Base-by-base conservation (phyloP, 228 moss, liverwort and hornwort genomes). In the Sphagnum magellanicum region DNA sequence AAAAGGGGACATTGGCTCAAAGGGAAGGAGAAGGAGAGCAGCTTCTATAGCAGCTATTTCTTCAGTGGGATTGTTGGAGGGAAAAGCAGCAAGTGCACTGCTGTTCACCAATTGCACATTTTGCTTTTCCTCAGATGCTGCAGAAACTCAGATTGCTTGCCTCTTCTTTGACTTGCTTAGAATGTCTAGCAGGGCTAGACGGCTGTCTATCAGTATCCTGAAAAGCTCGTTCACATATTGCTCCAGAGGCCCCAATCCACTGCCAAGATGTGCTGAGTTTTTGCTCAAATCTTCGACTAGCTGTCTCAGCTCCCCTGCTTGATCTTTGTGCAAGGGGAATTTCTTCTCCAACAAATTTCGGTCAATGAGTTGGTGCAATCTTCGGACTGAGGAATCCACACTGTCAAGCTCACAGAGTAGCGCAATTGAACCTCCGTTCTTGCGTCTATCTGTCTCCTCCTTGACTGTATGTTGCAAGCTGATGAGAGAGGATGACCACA, bases 171-270 rank as follows among this genome's bases (percentile, higher is more conserved):
- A 67, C 13, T 51, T 67, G 72, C 81, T 78, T 14, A 75, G 60
- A n/a, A 78, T 49, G 70, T 81, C 81, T 6, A 81, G 75, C 16
- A 81, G 78, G 50, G 77, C 77, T 6, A 78, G 66, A 52, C 81
- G 77, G 53, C 78, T 81, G n/a, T 61, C 74, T 49, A 81, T 75
- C 55, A 81, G 75, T 51, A 78, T 64, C 49, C 78, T 71, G 49
- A 81, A 81, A 17, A 81, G 71, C 69, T 81, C 81, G 4, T 81
- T 81, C 47, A 81, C 78, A 58, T 74, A 74, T 52, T 72, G 71
- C 32, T 81, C 81, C 6, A 81, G 70, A 6, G 77, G 78, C 5
- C 71, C 78, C 61, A 81, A 59, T 0, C 78, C 78, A 50, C 74
- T 60, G 47, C 70, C 63, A 17, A 81, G 77, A 75, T 75, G 68